Conservation (phyloP, 169 alveolate species). For the Cardiosporidium cionae region DNA sequence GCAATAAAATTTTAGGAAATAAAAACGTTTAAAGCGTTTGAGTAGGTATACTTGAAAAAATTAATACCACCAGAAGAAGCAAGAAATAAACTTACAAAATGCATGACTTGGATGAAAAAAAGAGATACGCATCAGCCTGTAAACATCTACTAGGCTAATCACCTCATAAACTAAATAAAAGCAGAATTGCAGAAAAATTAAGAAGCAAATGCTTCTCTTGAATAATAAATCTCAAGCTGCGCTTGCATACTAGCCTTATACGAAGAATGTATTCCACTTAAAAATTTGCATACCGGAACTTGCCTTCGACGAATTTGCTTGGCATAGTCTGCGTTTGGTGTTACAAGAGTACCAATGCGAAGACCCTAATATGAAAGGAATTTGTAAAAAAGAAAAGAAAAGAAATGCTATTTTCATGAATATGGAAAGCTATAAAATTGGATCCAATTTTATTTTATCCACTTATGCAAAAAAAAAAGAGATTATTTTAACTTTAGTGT, state of each 20-base stretch:
- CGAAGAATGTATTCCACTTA: too few relatives aligned
- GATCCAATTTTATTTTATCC: too few relatives aligned
- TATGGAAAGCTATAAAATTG: too few relatives aligned
- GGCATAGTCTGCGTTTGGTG: conserved; percentile 20
- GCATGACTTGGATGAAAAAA: background rate
- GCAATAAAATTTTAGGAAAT: background rate
- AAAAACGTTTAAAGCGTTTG: background rate
- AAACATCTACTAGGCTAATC: background rate
- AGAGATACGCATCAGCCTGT: background rate
- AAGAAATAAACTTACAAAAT: background rate
- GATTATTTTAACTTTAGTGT: too few relatives aligned
- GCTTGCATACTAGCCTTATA: too few relatives aligned
- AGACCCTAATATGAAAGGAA: conserved; percentile 6
- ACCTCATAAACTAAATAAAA: background rate
- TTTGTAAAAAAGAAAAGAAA: too few relatives aligned
- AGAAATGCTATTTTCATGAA: too few relatives aligned
- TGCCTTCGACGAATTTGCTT: conserved; percentile 2
- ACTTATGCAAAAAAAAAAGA: too few relatives aligned
- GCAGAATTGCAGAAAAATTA: background rate
- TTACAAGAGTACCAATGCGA: conserved; percentile 13
- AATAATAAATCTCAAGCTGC: too few relatives aligned
- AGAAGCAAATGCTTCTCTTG: too few relatives aligned
- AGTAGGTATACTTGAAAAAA: too few relatives aligned
- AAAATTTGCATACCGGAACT: conserved; percentile 10
- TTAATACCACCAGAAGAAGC: background rate